Conservation (phyloP, 2,329 filamentous ascomycete genomes). For the Curvularia lunata region DNA sequence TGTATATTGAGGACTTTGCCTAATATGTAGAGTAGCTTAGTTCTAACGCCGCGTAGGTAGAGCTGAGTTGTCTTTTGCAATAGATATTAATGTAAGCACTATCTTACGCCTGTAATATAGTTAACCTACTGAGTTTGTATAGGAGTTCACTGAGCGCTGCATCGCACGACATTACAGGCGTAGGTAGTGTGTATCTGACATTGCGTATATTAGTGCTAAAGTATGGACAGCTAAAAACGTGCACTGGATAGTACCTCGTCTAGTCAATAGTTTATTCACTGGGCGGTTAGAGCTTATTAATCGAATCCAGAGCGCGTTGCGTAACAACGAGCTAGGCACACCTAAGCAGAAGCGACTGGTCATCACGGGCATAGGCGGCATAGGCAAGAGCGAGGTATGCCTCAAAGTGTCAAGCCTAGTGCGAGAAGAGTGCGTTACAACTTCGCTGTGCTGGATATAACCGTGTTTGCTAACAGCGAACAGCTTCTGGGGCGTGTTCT, state of each 20-base stretch:
- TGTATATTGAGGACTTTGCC: neutral
- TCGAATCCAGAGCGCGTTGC: neutral
- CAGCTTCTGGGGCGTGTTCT: slow-evolving; percentile 45
- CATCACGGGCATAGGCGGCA: slow-evolving; percentile 35
- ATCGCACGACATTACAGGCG: neutral
- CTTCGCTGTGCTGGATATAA: neutral
- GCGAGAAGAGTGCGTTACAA: slow-evolving; percentile 27
- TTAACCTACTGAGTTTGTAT: neutral
- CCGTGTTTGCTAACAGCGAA: slow-evolving; percentile 11
- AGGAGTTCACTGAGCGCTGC: neutral
- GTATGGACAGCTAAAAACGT: neutral
- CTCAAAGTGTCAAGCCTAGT: slow-evolving; percentile 32
- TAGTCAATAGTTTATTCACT: neutral
- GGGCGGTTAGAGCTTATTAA: neutral
- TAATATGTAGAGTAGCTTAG: neutral
- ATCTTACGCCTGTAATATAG: neutral
- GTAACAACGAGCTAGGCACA: neutral
- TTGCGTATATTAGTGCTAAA: neutral
- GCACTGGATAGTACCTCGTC: neutral
- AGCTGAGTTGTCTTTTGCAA: neutral
- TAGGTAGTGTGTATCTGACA: neutral
- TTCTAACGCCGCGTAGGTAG: neutral
- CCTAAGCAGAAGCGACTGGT: slow-evolving; percentile 25
- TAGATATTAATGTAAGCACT: neutral
- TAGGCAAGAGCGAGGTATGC: slow-evolving; percentile 46